Percentiles rank a stretch among this genome's conserved stretches.
Conservation (phyloP, 1,284 basidiomycete genomes). For the Sporisorium exsertum region DNA sequence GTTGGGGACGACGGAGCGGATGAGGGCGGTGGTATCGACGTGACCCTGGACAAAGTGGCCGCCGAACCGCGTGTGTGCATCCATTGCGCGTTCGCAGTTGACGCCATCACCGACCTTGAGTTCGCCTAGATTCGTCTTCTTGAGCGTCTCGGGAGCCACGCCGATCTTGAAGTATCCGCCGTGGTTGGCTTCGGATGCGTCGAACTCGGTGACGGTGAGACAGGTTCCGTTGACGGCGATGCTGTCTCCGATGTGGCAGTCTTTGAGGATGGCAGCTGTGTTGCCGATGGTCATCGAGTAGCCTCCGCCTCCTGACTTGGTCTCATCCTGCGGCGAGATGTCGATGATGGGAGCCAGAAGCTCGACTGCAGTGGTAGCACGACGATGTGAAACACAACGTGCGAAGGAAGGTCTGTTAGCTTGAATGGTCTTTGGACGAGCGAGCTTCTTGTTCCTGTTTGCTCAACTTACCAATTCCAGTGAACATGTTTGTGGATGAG, state of each 20-base stretch:
- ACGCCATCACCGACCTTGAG: conserved; percentile 84
- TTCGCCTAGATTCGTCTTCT: conserved; percentile 83
- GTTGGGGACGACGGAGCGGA: conserved; percentile 75
- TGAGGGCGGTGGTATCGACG: conserved; percentile 82
- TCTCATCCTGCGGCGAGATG: conserved; percentile 72
- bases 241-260: conserved; percentile 93
- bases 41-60: conserved; percentile 90
- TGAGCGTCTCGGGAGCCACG: conserved; percentile 93
- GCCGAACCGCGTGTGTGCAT: conserved; percentile 88
- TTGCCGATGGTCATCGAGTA: conserved; percentile 86
- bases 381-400: neutral
- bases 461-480: conserved; percentile 53
- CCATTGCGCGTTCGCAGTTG: conserved; percentile 95
- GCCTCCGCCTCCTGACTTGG: conserved; percentile 76
- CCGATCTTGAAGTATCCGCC: conserved; percentile 83
- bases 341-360: conserved; percentile 80
- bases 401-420: neutral
- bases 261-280: conserved; percentile 81
- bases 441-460: neutral
- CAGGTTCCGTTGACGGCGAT: conserved; percentile 86
- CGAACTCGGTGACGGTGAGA: conserved; percentile 88
- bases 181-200: conserved; percentile 67
- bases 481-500: conserved; percentile 50
- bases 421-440: neutral
- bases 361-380: conserved; percentile 71